Conservation (phyloP, 768 basidiomycete species). For the Pluteus cervinus region DNA sequence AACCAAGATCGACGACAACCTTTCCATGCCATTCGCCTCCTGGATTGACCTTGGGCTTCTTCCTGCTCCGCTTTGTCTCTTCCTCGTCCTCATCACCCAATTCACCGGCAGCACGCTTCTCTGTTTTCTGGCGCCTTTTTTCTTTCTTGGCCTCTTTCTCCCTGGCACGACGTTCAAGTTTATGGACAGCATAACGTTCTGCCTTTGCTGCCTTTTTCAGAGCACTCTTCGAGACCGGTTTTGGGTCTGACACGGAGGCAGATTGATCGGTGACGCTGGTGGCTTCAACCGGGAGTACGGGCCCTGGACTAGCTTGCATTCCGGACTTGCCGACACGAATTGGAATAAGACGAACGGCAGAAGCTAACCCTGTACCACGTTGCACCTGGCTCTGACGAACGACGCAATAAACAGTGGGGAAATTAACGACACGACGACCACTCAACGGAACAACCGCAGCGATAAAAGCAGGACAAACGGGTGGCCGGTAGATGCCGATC, state of each 20-base stretch:
- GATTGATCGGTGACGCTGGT: too few relatives aligned
- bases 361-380: too few relatives aligned
- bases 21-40: slow-evolving; percentile 57
- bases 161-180: slow-evolving; percentile 66
- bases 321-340: too few relatives aligned
- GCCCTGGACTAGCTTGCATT: too few relatives aligned
- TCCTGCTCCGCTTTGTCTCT: slow-evolving; percentile 31
- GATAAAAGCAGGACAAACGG: too few relatives aligned
- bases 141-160: slow-evolving; percentile 76
- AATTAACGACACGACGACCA: too few relatives aligned
- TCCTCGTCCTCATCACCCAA: slow-evolving; percentile 39
- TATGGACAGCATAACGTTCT: slow-evolving; percentile 55
- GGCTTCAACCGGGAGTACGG: background rate
- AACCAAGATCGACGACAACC: slow-evolving; percentile 83
- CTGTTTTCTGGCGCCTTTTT: slow-evolving; percentile 56
- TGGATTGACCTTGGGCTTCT: slow-evolving; percentile 33
- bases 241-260: too few relatives aligned
- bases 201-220: slow-evolving; percentile 72
- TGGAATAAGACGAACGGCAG: too few relatives aligned
- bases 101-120: slow-evolving; percentile 62
- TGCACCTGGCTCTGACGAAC: too few relatives aligned
- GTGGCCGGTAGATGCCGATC: slow-evolving; percentile 39
- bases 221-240: slow-evolving; percentile 67
- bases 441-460: too few relatives aligned
- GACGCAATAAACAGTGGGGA: too few relatives aligned